Percentiles rank a stretch among this genome's conserved stretches.
Conservation (phyloP, 2,329 filamentous ascomycete genomes). For the Hypoxylon sp. region DNA sequence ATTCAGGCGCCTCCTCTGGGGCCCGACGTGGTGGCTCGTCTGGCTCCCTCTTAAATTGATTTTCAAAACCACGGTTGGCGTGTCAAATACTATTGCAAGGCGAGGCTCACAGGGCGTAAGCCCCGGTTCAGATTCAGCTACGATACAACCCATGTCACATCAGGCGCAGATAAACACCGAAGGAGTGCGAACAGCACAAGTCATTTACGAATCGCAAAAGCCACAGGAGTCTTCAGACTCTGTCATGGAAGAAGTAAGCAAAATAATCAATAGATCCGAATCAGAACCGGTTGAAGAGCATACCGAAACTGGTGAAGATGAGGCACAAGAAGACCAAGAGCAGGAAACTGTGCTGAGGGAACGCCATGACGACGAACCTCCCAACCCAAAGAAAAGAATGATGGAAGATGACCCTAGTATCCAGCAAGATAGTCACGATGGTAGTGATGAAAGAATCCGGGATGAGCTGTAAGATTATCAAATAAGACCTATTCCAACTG, state of each 20-base stretch:
- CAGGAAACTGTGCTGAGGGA: conserved; percentile 57
- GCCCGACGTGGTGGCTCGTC: conserved; percentile 90
- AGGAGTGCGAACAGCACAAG: conserved; percentile 67
- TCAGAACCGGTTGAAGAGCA: conserved; percentile 42
- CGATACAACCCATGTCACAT: conserved; percentile 42
- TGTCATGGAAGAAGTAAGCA: conserved; percentile 68
- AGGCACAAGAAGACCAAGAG: conserved; percentile 42
- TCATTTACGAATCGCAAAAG: conserved; percentile 56
- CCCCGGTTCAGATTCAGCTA: conserved; percentile 45
- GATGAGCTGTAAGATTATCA: conserved; percentile 59
- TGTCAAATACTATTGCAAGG: conserved; percentile 67
- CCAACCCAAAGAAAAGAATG: conserved; percentile 52
- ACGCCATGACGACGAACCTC: conserved; percentile 43
- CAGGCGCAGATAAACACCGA: conserved; percentile 56
- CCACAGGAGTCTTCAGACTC: conserved; percentile 52
- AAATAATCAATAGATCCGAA: conserved; percentile 61
- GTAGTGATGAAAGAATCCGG: conserved; percentile 50
- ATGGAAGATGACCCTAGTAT: conserved; percentile 51
- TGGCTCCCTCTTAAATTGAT: conserved; percentile 83
- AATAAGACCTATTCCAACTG: conserved; percentile 43
- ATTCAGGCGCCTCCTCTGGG: conserved; percentile 88
- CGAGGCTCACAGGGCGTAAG: conserved; percentile 51
- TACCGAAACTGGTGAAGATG: conserved; percentile 16
- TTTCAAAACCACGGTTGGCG: conserved; percentile 71
- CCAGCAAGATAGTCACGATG: conserved; percentile 41